Base-by-base conservation (phyloP, 805 yeast species). In the Candida dajiaensis region DNA sequence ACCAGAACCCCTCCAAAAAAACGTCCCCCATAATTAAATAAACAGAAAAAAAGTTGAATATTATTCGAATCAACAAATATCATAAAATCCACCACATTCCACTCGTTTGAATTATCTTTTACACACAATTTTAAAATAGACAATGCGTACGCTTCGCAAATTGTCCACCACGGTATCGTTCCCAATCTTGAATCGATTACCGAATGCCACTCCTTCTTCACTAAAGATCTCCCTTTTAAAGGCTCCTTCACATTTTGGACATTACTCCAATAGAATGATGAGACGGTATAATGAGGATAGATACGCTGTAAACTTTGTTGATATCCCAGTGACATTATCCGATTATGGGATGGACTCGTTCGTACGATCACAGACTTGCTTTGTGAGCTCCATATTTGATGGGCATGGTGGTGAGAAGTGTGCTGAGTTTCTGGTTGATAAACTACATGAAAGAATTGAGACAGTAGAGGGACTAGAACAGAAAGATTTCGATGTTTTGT, bases 361-460 rank as follows among this genome's bases (percentile, higher is more conserved):
- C 4, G 42, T 57, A 40, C 20, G 48, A 25, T 9, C 41, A 25
- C 52, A 52, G 35, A 37, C 48, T 1, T 80, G 82, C 18, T 85
- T 92, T 67, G 80, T 78, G 53, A 81, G 87, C 57, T 78, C 80
- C 40, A 75, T 94, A 2, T 89, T 86, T 64, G 99, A 94, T 66
- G 99, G 99, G 10, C 99, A 94, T 66, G 99, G 98, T 8, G 95
- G 96, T 20, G 73, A 72, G 21, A 81, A 82, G 45, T 87, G 96
- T 56, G 74, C 89, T 40, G 73, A 70, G 21, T 85, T 75, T 57
- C 68, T 90, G 12, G 67, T 73, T 19, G 64, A 71, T 3, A 69
- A 80, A 45, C 69, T 94, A 26, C 80, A 73, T 46, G 61, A 59
- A 53, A 72, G 63, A 56, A 77, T 77, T 60, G 95, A 80, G 52